Percentiles rank a stretch among this genome's conserved stretches.
These are phyloP conservation scores for Cryomyces antarcticus DNA, from an alignment of 495 filamentous ascomycete genomes.

Conservation along the genomic window DNA sequence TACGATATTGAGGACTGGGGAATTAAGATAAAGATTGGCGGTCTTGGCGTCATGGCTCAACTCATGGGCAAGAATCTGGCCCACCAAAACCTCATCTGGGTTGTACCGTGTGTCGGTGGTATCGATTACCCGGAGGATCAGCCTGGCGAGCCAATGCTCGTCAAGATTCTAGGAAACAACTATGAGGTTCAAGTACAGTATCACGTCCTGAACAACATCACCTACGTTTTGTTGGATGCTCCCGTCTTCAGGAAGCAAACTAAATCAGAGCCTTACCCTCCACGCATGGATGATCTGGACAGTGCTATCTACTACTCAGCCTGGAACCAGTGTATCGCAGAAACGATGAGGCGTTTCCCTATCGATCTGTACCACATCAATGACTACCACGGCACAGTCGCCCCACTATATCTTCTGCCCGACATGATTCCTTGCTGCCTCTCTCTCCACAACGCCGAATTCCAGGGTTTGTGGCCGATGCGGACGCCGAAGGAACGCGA, in stretches of 20 bases:
- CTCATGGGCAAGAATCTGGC: conserved; percentile 50
- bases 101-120: conserved; percentile 54
- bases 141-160: conserved; percentile 38
- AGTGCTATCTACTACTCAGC: conserved; percentile 54
- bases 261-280: conserved; percentile 44
- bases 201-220: conserved; percentile 45
- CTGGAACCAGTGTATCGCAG: conserved; percentile 54
- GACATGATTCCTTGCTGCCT: conserved; percentile 39
- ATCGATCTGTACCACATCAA: conserved; percentile 65
- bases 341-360: conserved; percentile 36
- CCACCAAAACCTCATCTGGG: conserved; percentile 52
- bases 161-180: conserved; percentile 41
- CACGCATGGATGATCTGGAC: conserved; percentile 57
- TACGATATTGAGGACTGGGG: conserved; percentile 54
- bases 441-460: conserved; percentile 50
- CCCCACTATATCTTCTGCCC: conserved; percentile 50
- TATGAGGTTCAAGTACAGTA: conserved; percentile 50
- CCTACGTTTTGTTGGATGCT: conserved; percentile 49
- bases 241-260: conserved; percentile 52
- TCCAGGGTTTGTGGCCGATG: conserved; percentile 58
- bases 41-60: conserved; percentile 44
- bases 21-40: conserved; percentile 58
- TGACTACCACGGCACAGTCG: conserved; percentile 58
- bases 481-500: conserved; percentile 42
- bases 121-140: conserved; percentile 43